These are phyloP conservation scores for Dendrobium nobile DNA, from an alignment of 106 monocot genomes.

Conservation along the genomic window DNA sequence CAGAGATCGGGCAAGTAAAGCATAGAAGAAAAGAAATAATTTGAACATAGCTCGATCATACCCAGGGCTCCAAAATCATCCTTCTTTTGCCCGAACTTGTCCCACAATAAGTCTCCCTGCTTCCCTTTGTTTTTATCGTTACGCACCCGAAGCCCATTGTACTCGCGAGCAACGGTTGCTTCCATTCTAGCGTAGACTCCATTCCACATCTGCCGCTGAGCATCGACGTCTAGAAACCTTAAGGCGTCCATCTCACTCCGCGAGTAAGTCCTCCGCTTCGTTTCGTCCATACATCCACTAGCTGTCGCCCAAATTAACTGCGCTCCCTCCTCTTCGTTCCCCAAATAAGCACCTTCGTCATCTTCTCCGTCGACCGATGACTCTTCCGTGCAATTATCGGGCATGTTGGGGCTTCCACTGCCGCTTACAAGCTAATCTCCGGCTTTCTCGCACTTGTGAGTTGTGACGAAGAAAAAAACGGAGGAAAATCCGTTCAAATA, in stretches of 20 bases:
- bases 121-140: slow-evolving; percentile 7
- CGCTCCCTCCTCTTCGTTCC: neutral
- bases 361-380: neutral
- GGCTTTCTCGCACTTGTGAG: neutral
- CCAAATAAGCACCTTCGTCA: neutral
- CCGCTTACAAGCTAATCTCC: neutral
- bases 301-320: neutral
- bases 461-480: too few relatives aligned
- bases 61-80: neutral
- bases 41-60: neutral
- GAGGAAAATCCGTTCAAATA: too few relatives aligned
- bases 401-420: neutral
- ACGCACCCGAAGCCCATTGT: slow-evolving; percentile 18
- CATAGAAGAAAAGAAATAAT: neutral
- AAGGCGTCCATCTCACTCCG: slow-evolving; percentile 41
- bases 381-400: neutral
- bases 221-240: slow-evolving; percentile 19
- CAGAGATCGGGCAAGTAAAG: neutral
- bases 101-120: neutral
- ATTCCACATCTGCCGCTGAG: slow-evolving; percentile 36
- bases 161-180: slow-evolving; percentile 19
- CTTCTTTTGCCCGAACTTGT: neutral
- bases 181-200: slow-evolving; percentile 31
- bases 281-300: neutral
- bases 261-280: slow-evolving; percentile 21